A percentile compares a stretch with the other conserved stretches of the same genome.
Conservation (phyloP, 495 filamentous ascomycete genomes). For the Chaetomium cochliodes region DNA sequence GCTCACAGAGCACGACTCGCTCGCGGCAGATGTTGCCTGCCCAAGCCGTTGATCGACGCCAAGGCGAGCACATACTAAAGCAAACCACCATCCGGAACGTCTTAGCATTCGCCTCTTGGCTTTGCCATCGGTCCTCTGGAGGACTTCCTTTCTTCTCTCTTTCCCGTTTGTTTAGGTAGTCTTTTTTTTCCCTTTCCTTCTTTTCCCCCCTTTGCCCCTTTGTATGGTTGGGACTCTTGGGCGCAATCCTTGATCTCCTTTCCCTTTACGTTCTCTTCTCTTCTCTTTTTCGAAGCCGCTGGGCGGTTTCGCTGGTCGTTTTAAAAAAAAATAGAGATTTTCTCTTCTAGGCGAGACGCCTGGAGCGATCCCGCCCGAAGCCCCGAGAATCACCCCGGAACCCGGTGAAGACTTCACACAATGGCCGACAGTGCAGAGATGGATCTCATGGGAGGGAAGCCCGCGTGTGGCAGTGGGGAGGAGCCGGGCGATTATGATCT, state of each 20-base stretch:
- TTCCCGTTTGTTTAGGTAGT: constrained; percentile 25
- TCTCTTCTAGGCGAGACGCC: constrained; percentile 19
- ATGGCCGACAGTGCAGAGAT: constrained; percentile 20
- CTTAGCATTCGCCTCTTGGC: constrained; percentile 13
- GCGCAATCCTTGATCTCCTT: not conserved
- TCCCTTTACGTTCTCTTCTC: constrained; percentile 20
- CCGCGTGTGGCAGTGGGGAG: constrained; percentile 45
- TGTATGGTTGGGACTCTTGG: constrained; percentile 14
- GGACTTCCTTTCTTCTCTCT: constrained; percentile 35
- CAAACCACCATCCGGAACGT: constrained; percentile 12
- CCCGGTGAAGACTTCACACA: not conserved
- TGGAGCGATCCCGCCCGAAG: constrained; percentile 17
- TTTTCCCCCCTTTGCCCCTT: constrained; percentile 25
- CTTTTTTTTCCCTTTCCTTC: constrained; percentile 26
- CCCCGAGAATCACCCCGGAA: not conserved
- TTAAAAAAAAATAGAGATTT: not conserved
- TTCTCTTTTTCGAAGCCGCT: constrained; percentile 28
- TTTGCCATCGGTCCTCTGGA: constrained; percentile 29
- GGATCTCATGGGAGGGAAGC: constrained; percentile 38
- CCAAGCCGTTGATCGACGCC: constrained; percentile 17
- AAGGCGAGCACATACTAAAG: constrained; percentile 28
- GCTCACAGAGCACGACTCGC: constrained; percentile 26
- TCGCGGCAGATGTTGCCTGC: constrained; percentile 23
- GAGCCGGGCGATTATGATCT: constrained; percentile 50
- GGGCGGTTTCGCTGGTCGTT: constrained; percentile 30